Percentiles rank a stretch among this genome's conserved stretches.
Evolutionary conservation across 108 stramenopile species (phyloP).

Genomic region (Phaeodactylum tricornutum): DNA sequence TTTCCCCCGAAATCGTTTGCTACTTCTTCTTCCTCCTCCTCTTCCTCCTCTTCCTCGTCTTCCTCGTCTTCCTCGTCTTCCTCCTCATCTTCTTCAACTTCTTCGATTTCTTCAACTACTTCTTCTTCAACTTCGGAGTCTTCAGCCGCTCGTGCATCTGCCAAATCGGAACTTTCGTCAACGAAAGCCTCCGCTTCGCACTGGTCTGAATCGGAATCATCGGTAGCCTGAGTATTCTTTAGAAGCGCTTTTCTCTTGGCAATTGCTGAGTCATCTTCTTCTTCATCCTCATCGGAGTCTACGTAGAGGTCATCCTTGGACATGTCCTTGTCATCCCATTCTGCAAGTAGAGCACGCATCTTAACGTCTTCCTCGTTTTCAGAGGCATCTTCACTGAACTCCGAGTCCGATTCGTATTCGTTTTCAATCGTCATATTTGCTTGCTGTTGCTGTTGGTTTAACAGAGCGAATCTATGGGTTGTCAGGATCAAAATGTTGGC

Average conservation of each 20-base stretch:
- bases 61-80: constrained; percentile 1
- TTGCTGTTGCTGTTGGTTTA: no score
- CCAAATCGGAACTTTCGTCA: no score
- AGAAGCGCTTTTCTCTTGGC: no score
- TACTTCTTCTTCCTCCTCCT: constrained; percentile 10
- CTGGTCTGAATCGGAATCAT: no score
- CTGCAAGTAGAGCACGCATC: neutral
- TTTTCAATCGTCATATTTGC: no score
- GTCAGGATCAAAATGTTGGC: no score
- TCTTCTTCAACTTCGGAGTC: neutral
- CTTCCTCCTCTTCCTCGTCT: constrained; percentile 3
- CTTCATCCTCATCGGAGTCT: neutral
- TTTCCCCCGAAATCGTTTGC: neutral
- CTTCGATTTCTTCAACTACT: constrained; percentile 1
- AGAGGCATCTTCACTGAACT: constrained; percentile 3
- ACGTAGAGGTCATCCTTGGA: constrained; percentile 1
- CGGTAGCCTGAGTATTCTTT: no score
- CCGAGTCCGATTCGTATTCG: no score
- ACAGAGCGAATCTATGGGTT: no score
- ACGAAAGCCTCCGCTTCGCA: no score
- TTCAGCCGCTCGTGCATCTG: no score
- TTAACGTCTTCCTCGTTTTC: constrained; percentile 4
- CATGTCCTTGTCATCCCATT: constrained; percentile 2
- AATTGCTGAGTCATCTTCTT: neutral
- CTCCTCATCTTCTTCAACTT: constrained; percentile 10